A percentile compares a stretch with the other conserved stretches of the same genome.
Evolutionary conservation across 371 early-diverging fungal species (phyloP).

Genomic region (Lichtheimia hyalospora): DNA sequence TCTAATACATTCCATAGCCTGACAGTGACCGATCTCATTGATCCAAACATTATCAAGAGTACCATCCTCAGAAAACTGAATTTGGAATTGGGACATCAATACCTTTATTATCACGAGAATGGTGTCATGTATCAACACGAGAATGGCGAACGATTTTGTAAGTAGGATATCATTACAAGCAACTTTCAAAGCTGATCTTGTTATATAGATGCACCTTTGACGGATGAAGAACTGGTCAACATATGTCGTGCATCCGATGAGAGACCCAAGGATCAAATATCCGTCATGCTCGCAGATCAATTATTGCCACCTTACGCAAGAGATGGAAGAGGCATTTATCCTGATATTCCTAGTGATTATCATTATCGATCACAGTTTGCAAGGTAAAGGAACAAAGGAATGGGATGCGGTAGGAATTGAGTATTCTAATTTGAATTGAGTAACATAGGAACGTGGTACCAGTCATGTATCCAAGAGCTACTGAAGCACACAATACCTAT

Average conservation of each 20-base stretch:
- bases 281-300: slow-evolving; percentile 28
- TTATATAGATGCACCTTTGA: slow-evolving; percentile 27
- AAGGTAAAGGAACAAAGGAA: neutral
- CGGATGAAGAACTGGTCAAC: slow-evolving; percentile 33
- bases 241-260: slow-evolving; percentile 46
- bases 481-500: neutral
- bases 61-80: slow-evolving; percentile 40
- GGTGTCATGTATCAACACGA: slow-evolving; percentile 21
- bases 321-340: slow-evolving; percentile 6
- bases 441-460: too few species aligned
- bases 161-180: neutral
- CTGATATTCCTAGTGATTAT: neutral
- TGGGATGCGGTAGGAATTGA: too few species aligned
- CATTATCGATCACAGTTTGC: neutral
- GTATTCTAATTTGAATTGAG: too few species aligned
- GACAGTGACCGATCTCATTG: slow-evolving; percentile 39
- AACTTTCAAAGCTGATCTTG: neutral
- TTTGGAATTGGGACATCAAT: slow-evolving; percentile 27
- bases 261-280: slow-evolving; percentile 33
- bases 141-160: slow-evolving; percentile 24
- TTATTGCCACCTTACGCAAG: slow-evolving; percentile 9
- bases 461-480: too few species aligned
- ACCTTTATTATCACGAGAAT: slow-evolving; percentile 43
- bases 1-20: slow-evolving; percentile 40
- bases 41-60: slow-evolving; percentile 33